Base-by-base conservation (phyloP, 1,284 basidiomycete genomes). In the Cryptococcus sp. region DNA sequence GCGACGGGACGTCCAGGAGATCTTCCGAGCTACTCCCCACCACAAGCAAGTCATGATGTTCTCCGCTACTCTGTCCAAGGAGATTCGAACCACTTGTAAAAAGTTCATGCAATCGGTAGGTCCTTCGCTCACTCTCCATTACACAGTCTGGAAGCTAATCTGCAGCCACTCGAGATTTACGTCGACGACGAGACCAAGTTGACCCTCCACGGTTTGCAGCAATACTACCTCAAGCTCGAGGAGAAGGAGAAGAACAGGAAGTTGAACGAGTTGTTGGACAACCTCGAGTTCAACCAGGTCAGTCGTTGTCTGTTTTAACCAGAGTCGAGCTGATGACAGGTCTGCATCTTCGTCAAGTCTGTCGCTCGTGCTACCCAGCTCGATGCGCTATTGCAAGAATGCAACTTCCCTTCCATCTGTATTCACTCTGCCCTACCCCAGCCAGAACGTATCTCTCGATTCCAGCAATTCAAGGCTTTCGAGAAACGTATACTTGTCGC, bases 1-100 rank as follows among this genome's bases (percentile, higher is more conserved):
- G 96, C 94, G 96, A 77, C 90, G 96, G 67, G 96, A 99, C 75
- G 94, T 99, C 57, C 96, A 99, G 83, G 96, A 99, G 79, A 98
- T 99, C 69, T 99, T 98, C 85, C 87, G 93, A 66, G 84, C 91
- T 16, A 98, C 96, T n/a, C 96, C 96, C 53, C 94, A 97, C 78
- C 92, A 97, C 83, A 99, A 99, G 81, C 96, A 99, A 82, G 96
- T 99, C 61, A 98, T 98, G 96, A 98, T 99, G 96, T 99, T 99
- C 82, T 94, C 91, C 66, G 96, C 96, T 44, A 99, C 96, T 1
- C 79, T 99, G 56, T 85, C 91, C 53, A 98, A 98, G 81, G 96
- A 98, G 61, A 94, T 98, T 56, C 84, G 96, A 53, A 83, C 86
- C 7, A 98, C 93, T 0, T 99, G 96, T 84, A 98, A 98, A 80